Conservation (phyloP, 257 asterid species). For the Capsicum chinense region DNA sequence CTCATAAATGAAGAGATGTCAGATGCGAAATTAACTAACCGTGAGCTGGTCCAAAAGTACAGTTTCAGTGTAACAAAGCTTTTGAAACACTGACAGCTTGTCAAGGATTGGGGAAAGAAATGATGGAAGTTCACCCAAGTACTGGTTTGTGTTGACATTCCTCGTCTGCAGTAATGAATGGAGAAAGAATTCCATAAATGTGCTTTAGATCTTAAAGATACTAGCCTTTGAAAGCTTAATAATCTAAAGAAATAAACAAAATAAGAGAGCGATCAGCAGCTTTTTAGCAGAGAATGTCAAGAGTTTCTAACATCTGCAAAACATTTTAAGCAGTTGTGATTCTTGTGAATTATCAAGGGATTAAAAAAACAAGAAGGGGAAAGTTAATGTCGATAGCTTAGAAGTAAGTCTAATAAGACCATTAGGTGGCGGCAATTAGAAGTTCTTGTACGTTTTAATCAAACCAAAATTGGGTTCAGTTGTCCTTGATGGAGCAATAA, state of each 20-base stretch:
- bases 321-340: neutral
- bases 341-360: neutral
- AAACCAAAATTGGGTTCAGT: conserved; percentile 4
- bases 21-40: conserved; percentile 47
- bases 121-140: conserved; percentile 85
- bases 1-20: conserved; percentile 14
- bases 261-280: conserved; percentile 11
- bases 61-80: conserved; percentile 48
- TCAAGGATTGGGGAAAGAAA: conserved; percentile 67
- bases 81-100: conserved; percentile 57
- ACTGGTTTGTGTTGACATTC: conserved; percentile 73
- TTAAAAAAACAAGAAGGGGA: neutral
- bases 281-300: neutral
- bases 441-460: neutral
- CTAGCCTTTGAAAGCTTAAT: neutral
- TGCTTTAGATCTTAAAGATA: neutral
- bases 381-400: neutral
- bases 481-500: neutral
- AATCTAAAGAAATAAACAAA: neutral
- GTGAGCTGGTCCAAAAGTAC: conserved; percentile 77
- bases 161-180: conserved; percentile 62
- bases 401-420: neutral
- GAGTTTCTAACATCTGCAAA: neutral
- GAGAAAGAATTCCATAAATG: conserved; percentile 1
- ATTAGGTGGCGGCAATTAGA: neutral